Base-by-base conservation (phyloP, 305 asterid species). In the Fraxinus albicans region DNA sequence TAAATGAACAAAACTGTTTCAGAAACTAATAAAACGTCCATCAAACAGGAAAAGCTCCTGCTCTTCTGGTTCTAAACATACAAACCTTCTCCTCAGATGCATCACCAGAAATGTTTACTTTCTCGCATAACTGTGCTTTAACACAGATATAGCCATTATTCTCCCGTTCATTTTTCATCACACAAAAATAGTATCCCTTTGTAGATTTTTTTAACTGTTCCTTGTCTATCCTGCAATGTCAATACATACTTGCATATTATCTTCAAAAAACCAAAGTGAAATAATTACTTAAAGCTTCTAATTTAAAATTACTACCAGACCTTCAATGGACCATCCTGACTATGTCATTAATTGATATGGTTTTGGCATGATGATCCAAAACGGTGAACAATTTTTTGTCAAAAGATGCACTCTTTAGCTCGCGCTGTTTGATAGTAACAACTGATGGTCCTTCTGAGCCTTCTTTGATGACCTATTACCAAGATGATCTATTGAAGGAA, bases 241-340 rank as follows among this genome's bases (percentile, higher is more conserved):
- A 47, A 79, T 38, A 33, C 53, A 42, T 33, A 83, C 63, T 69
- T 25, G 55, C 77, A 82, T 34, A 60, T 84, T 76, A 83, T 83
- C 84, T 82, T 63, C 77, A 76, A 19, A 80, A 77, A 69, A 82
- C 63, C 65, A 78, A 69, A 47, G 77, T n/a, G 76, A 6, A 35
- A 76, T 35, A 84, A 81, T 34, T 77, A 76, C 33, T 58, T 81
- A 73, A 83, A 84, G 79, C 42, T 65, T 73, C n/a, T 25, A 63
- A 31, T 50, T 9, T 77, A 76, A 84, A 85, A 82, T 63, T 86
- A 76, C 69, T 21, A 67, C 1, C 80, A 79, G 79, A 97, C 99
- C 99, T 93, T 91, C 80, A 91, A 76, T 78, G 99, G 94, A 83
- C 99, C 98, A 53, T 93, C 97, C 86, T 89, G 84, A 93, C 98